These are phyloP conservation scores for Coprinopsis cinerea DNA, from an alignment of 768 basidiomycete genomes.

Conservation along the genomic window DNA sequence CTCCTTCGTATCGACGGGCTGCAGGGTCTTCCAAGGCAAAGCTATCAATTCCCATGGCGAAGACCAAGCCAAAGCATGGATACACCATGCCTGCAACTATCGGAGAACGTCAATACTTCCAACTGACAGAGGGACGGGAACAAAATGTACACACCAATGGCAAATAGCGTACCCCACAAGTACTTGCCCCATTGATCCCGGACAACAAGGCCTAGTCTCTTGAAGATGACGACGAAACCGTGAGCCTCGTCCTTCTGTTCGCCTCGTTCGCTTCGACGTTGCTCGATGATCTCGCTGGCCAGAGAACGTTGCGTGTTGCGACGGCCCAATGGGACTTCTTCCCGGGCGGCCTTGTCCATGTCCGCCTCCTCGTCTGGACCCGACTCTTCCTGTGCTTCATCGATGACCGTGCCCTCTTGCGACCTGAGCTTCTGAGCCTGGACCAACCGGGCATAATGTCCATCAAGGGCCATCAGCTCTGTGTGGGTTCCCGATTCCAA, in stretches of 20 bases:
- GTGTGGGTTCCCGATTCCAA: conserved; percentile 68
- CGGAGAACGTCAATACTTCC: conserved; percentile 7
- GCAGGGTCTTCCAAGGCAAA: conserved; percentile 33
- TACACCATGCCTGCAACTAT: conserved; percentile 48
- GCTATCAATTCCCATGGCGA: conserved; percentile 41
- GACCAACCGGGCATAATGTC: conserved; percentile 61
- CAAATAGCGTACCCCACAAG: conserved; percentile 43
- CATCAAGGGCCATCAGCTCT: conserved; percentile 47
- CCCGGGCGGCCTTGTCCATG: conserved; percentile 28
- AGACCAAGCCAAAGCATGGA: conserved; percentile 57
- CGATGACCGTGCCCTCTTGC: no score
- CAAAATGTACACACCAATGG: conserved; percentile 32
- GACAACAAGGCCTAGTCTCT: conserved; percentile 53
- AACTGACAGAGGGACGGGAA: conserved; percentile 9
- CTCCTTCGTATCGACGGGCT: conserved; percentile 40
- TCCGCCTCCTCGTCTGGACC: conserved; percentile 39
- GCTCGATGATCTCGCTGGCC: conserved; percentile 43
- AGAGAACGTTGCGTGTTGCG: conserved; percentile 46
- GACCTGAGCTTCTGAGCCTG: conserved; percentile 60
- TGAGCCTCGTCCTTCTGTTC: conserved; percentile 27
- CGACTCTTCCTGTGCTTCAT: conserved; percentile 36
- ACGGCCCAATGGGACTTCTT: conserved; percentile 46
- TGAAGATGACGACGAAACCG: conserved; percentile 46
- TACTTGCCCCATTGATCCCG: conserved; percentile 45
- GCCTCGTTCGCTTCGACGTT: conserved; percentile 29